Evolutionary conservation across 345 rosid genomes (phyloP).

Genomic region (Eucalyptus pauciflora): DNA sequence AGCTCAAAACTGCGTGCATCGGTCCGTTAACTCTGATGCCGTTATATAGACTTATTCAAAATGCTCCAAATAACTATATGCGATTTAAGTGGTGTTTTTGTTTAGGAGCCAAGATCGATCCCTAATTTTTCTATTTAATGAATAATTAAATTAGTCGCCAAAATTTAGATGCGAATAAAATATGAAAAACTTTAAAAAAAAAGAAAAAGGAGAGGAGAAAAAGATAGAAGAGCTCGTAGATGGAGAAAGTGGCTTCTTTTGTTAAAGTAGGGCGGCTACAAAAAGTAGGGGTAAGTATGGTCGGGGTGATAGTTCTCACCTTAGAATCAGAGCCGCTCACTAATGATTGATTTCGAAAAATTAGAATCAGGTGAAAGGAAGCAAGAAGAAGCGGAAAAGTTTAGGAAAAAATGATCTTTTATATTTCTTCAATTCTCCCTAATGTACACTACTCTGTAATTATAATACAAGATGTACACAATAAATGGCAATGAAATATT

Average conservation of each 20-base stretch:
- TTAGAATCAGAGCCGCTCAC: no score
- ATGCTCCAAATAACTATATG: neutral
- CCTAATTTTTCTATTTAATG: neutral
- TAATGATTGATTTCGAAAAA: no score
- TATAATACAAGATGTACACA: no score
- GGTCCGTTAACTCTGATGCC: neutral
- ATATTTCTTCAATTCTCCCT: no score
- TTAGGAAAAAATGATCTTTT: no score
- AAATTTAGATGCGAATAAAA: no score
- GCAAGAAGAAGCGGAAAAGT: no score
- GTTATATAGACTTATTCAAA: neutral
- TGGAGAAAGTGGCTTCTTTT: neutral
- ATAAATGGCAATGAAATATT: no score
- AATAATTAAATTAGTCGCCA: accelerated
- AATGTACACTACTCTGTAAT: no score
- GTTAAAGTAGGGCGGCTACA: neutral
- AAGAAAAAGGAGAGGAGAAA: neutral
- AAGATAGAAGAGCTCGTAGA: neutral
- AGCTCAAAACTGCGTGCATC: neutral
- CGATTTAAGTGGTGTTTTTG: neutral
- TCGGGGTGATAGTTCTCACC: no score
- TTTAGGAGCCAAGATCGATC: neutral
- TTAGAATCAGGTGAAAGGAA: no score
- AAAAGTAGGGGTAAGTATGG: neutral
- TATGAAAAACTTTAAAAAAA: neutral